A percentile compares a stretch with the other conserved stretches of the same genome.
These are phyloP conservation scores for Buddleja alternifolia DNA, from an alignment of 257 asterid species.

Conservation along the genomic window DNA sequence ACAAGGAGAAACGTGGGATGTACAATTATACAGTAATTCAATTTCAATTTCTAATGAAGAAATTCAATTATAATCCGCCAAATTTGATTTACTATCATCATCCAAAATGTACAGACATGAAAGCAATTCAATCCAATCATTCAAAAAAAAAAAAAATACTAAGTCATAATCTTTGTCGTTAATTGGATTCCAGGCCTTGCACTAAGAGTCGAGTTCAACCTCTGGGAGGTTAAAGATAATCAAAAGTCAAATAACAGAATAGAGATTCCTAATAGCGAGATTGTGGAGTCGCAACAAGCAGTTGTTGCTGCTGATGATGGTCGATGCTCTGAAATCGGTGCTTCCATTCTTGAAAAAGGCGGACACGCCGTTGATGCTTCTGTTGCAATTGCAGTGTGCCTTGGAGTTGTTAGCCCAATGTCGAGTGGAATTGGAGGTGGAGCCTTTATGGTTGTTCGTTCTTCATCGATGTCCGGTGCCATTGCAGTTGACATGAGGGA, in stretches of 20 bases:
- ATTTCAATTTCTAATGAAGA: no score
- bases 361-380: conserved; percentile 97
- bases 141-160: no score
- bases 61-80: no score
- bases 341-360: conserved; percentile 55
- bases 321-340: conserved; percentile 82
- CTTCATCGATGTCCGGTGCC: conserved; percentile 49
- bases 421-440: conserved; percentile 95
- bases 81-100: no score
- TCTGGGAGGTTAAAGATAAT: conserved; percentile 24
- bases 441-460: conserved; percentile 76
- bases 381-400: conserved; percentile 77
- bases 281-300: conserved; percentile 61
- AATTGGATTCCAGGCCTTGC: conserved; percentile 30
- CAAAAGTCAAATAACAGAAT: conserved; percentile 21
- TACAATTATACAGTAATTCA: no score
- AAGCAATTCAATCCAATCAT: no score
- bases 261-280: conserved; percentile 29
- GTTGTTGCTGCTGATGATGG: conserved; percentile 89
- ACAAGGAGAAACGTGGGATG: no score
- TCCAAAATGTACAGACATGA: no score
- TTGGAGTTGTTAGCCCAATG: conserved; percentile 75
- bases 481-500: conserved; percentile 84
- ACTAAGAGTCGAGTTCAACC: conserved; percentile 23
- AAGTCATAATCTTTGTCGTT: no score